phyloP scores from a whole-genome alignment of 164 flowering plant species.

The Vitis rotundifolia region DNA sequence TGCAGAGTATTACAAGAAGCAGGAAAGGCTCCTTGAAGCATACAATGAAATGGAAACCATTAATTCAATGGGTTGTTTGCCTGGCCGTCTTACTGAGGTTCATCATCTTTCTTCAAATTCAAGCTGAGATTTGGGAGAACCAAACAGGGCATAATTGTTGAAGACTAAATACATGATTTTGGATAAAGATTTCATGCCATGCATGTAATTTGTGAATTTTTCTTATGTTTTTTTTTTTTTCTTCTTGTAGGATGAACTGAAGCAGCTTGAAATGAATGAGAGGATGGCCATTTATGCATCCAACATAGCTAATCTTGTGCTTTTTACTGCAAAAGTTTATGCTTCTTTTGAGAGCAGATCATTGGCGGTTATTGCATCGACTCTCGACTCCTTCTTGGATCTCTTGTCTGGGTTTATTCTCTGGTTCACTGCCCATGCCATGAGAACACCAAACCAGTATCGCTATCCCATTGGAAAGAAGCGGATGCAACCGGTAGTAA shows the following conservation, averaged over 20 bases:
- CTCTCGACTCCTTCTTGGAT: conserved; percentile 79
- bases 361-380: conserved; percentile 86
- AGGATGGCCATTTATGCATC: conserved; percentile 58
- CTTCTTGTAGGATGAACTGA: conserved; percentile 57
- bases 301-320: conserved; percentile 62
- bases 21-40: conserved; percentile 78
- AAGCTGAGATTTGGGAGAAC: too few relatives aligned
- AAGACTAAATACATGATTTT: not conserved
- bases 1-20: conserved; percentile 78
- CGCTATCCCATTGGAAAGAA: conserved; percentile 80
- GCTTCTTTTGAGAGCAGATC: conserved; percentile 82
- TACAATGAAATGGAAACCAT: conserved; percentile 79
- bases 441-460: conserved; percentile 71
- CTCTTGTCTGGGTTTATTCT: conserved; percentile 82
- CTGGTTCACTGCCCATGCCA: conserved; percentile 84
- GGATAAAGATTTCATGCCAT: too few relatives aligned
- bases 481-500: conserved; percentile 89
- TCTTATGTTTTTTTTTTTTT: not conserved
- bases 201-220: not conserved
- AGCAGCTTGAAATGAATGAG: conserved; percentile 66
- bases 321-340: conserved; percentile 70
- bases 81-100: conserved; percentile 71
- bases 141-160: not conserved
- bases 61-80: conserved; percentile 47
- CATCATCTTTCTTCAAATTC: not conserved